Base-by-base conservation (phyloP, 106 monocot genomes). In the Iris macrosiphon region DNA sequence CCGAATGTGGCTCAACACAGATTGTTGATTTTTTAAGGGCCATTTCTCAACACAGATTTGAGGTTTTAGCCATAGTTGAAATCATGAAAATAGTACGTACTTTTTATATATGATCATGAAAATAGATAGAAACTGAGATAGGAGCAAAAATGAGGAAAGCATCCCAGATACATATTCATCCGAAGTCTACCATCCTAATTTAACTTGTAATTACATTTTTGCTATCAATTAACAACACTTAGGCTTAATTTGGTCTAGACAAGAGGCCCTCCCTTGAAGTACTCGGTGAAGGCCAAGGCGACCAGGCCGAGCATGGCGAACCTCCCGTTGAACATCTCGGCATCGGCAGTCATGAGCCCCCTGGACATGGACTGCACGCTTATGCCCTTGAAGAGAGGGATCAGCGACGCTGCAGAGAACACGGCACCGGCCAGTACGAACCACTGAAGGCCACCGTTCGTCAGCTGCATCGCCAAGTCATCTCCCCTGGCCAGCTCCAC, bases 241-340 rank as follows among this genome's bases (percentile, higher is more conserved):
- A n/a, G n/a, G n/a, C n/a, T n/a, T n/a, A n/a, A n/a, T n/a, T n/a
- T n/a, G n/a, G n/a, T n/a, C n/a, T 18, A 62, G 9, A 85, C 76
- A 37, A 86, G 62, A 33, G 86, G 86, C 13, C 76, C 76, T n/a
- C 86, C 86, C 37, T 60, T 87, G 21, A 87, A 17, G 66, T 55
- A 87, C 68, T 87, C 87, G 3, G 87, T 87, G 68, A 82, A 63
- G 23, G 72, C 87, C 31, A 87, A 48, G 3, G 78, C 81, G 16
- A 87, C 87, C 38, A 78, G 39, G 5, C 87, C 87, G 7, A 82
- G 35, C 81, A 87, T 87, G 40, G 87, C 87, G 48, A 82, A 67
- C 69, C 87, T 52, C 14, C 86, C 86, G 32, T 86, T 86, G 77
- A 61, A 81, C 52, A 86, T 34, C 77, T 86, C 86, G 4, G 82